Evolutionary conservation across 371 early-diverging fungal genomes (phyloP).

Genomic region (Dinochytrium kinnereticum): DNA sequence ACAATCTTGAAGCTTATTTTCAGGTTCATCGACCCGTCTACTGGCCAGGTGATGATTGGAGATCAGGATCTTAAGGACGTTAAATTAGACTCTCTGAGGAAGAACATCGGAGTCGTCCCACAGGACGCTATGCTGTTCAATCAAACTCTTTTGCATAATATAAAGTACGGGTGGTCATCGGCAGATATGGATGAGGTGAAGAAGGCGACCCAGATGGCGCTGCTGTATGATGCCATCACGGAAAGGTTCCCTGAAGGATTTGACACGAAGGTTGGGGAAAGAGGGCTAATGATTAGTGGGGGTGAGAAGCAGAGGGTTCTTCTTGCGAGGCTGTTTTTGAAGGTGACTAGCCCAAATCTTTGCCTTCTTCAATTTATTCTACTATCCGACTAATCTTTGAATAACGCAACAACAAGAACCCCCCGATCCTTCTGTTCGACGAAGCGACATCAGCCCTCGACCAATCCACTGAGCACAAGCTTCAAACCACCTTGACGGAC

Average conservation of each 20-base stretch:
- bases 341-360: constrained; percentile 39
- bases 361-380: constrained; percentile 9
- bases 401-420: constrained; percentile 45
- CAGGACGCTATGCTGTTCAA: constrained; percentile 60
- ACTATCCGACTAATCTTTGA: too few relatives aligned
- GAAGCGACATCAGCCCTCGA: constrained; percentile 91
- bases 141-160: constrained; percentile 50
- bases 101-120: constrained; percentile 58
- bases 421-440: constrained; percentile 64
- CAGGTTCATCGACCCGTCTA: constrained; percentile 85
- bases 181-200: constrained; percentile 68
- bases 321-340: constrained; percentile 80
- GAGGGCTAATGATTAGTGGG: constrained; percentile 84
- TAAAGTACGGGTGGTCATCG: constrained; percentile 47
- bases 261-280: constrained; percentile 91
- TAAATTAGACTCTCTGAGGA: constrained; percentile 55
- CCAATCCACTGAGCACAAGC: constrained; percentile 82
- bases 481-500: constrained; percentile 76
- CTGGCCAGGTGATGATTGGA: constrained; percentile 86
- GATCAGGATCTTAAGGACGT: constrained; percentile 82
- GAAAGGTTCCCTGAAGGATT: constrained; percentile 64
- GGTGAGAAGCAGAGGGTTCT: constrained; percentile 96
- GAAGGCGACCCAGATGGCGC: constrained; percentile 78
- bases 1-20: constrained; percentile 88
- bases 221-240: constrained; percentile 51